Evolutionary conservation across 495 filamentous ascomycete genomes (phyloP).

Genomic region (Penicillium lividum): DNA sequence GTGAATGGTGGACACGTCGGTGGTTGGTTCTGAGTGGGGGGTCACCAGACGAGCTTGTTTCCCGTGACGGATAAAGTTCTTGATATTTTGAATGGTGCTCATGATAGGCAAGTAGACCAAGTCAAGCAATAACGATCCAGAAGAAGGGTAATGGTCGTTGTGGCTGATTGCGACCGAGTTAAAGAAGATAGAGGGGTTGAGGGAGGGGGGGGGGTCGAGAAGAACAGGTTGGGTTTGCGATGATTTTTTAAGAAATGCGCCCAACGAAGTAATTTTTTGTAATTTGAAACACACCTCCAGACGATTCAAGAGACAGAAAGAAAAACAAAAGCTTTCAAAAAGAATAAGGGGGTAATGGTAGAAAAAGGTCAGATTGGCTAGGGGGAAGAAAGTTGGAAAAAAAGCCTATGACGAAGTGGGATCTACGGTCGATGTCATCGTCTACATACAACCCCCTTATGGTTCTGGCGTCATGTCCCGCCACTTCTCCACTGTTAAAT

Average conservation of each 20-base stretch:
- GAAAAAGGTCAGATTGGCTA: constrained; percentile 57
- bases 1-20: constrained; percentile 66
- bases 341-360: constrained; percentile 68
- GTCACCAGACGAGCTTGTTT: constrained; percentile 83
- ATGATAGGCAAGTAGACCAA: constrained; percentile 40
- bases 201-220: no score
- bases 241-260: no score
- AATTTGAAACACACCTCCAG: no score
- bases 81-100: constrained; percentile 86
- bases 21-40: constrained; percentile 64
- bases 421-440: constrained; percentile 31
- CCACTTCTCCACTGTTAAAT: constrained; percentile 7
- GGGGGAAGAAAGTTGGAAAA: constrained; percentile 2
- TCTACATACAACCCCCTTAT: background rate
- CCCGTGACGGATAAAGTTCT: constrained; percentile 98
- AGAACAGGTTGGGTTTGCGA: no score
- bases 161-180: background rate
- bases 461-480: constrained; percentile 5
- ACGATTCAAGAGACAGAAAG: no score
- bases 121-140: background rate
- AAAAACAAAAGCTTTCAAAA: background rate
- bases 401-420: constrained; percentile 29
- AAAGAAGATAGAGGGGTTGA: background rate
- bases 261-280: no score
- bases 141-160: background rate